Evolutionary conservation across 2,329 filamentous ascomycete genomes (phyloP).

Genomic region (Trichoderma sp.): DNA sequence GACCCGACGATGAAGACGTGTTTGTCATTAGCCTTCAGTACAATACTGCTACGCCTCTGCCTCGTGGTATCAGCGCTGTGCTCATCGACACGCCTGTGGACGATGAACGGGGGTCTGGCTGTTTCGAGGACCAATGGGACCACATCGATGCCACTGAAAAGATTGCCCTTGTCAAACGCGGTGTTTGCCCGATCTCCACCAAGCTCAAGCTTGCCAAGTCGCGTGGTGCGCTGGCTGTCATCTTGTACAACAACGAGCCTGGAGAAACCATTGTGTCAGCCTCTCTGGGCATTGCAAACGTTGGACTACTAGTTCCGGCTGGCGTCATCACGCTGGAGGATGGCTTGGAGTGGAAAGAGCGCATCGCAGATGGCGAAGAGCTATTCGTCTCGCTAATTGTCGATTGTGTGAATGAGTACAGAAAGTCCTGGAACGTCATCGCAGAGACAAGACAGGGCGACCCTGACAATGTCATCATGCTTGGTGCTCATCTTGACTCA

Average conservation of each 20-base stretch:
- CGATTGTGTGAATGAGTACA: conserved; percentile 38
- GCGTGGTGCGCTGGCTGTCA: conserved; percentile 45
- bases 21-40: conserved; percentile 48
- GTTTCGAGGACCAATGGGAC: conserved; percentile 46
- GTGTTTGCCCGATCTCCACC: conserved; percentile 44
- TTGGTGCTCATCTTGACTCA: conserved; percentile 45
- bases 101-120: conserved; percentile 41
- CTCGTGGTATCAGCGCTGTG: conserved; percentile 38
- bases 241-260: conserved; percentile 63
- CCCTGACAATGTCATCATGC: conserved; percentile 43
- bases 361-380: conserved; percentile 35
- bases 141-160: conserved; percentile 46
- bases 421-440: conserved; percentile 43
- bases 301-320: conserved; percentile 38
- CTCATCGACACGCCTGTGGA: conserved; percentile 42
- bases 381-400: conserved; percentile 37
- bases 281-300: conserved; percentile 49
- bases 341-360: conserved; percentile 38
- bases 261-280: conserved; percentile 46
- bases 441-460: conserved; percentile 45
- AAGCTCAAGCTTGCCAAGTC: conserved; percentile 47
- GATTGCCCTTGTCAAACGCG: conserved; percentile 49
- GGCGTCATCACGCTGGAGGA: conserved; percentile 38
- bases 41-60: conserved; percentile 47
- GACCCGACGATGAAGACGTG: conserved; percentile 48